phyloP scores from a whole-genome alignment of 805 yeast genomes.

The Tetrapisispora namnaoensis region DNA sequence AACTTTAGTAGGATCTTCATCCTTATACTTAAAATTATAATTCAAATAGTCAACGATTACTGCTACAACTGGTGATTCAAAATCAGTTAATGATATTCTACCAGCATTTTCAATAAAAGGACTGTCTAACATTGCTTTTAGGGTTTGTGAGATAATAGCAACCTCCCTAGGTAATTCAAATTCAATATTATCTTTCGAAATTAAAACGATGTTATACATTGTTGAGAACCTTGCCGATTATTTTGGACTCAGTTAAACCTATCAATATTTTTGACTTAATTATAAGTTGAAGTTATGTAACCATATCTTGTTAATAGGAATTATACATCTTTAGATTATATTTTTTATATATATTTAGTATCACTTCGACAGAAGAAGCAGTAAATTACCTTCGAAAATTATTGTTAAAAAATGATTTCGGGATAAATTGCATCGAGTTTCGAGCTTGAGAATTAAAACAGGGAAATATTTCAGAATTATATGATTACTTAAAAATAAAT shows the following conservation, averaged over 20 bases:
- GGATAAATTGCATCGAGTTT: neutral
- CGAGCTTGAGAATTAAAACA: neutral
- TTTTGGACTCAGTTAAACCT: too few relatives aligned
- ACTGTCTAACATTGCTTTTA: slow-evolving; percentile 46
- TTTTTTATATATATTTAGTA: too few relatives aligned
- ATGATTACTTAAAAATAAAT: too few relatives aligned
- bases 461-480: neutral
- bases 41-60: slow-evolving; percentile 80
- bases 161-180: slow-evolving; percentile 60
- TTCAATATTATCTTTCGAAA: slow-evolving; percentile 62
- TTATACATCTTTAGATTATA: too few relatives aligned
- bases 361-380: too few relatives aligned
- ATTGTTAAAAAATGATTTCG: too few relatives aligned
- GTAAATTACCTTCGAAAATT: too few relatives aligned
- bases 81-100: slow-evolving; percentile 46
- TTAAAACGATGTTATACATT: slow-evolving; percentile 41
- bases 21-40: slow-evolving; percentile 60
- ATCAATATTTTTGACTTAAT: too few relatives aligned
- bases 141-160: slow-evolving; percentile 62
- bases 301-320: too few relatives aligned
- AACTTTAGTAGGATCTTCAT: slow-evolving; percentile 31
- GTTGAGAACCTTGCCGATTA: neutral
- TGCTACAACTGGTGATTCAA: slow-evolving; percentile 61
- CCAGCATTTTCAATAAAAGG: slow-evolving; percentile 52
- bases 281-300: too few relatives aligned